Evolutionary conservation across 176 grass and related monocot species (phyloP).

Genomic region (Themeda triandra): DNA sequence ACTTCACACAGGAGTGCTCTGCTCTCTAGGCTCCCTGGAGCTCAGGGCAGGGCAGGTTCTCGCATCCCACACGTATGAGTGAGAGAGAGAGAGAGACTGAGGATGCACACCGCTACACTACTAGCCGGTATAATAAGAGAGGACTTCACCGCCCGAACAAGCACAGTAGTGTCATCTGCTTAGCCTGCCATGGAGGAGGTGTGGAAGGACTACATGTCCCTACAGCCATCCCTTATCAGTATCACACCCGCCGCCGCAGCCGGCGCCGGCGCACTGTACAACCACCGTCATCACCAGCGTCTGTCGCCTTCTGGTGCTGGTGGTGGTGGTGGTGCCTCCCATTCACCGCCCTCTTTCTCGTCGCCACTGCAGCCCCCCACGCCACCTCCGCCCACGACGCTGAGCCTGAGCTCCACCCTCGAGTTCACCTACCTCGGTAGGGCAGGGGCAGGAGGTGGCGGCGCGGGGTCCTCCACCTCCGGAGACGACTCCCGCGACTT

Average conservation of each 20-base stretch:
- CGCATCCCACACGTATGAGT: too few relatives aligned
- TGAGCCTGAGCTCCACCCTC: slow-evolving; percentile 23
- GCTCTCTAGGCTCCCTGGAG: too few relatives aligned
- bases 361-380: background rate
- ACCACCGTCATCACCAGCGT: background rate
- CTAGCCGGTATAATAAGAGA: too few relatives aligned
- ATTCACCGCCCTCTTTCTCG: background rate
- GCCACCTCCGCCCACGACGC: background rate
- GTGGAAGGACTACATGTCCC: slow-evolving; percentile 23
- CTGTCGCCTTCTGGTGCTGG: background rate
- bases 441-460: background rate
- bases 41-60: too few relatives aligned
- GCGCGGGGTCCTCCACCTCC: background rate
- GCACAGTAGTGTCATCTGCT: too few relatives aligned
- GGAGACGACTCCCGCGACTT: background rate
- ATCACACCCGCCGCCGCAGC: too few relatives aligned
- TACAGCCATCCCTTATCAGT: background rate
- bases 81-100: too few relatives aligned
- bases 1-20: too few relatives aligned
- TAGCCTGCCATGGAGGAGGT: slow-evolving; percentile 17
- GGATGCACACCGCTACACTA: too few relatives aligned
- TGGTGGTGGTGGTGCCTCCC: background rate
- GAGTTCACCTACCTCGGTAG: slow-evolving; percentile 27
- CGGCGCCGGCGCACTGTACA: background rate
- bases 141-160: too few relatives aligned